Percentiles rank a stretch among this genome's conserved stretches.
phyloP scores from a whole-genome alignment of 2,329 filamentous ascomycete species.

The Xylariaceae sp. region DNA sequence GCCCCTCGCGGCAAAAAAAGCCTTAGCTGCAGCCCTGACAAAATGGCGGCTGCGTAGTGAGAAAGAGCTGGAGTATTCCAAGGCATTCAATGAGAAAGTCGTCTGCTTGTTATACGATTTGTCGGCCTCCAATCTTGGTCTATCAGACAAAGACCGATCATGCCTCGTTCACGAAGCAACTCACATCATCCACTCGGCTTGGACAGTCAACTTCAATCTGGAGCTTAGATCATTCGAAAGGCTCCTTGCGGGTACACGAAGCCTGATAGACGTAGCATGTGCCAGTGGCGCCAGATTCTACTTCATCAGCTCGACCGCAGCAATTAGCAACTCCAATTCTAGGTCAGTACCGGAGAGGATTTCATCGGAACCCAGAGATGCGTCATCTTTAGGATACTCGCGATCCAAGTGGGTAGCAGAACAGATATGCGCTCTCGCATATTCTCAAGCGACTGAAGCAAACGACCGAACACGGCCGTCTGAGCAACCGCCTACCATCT shows the following conservation, averaged over 20 bases:
- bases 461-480: not conserved
- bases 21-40: constrained; percentile 41
- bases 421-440: constrained; percentile 42
- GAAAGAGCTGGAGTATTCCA: constrained; percentile 21
- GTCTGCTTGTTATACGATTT: constrained; percentile 45
- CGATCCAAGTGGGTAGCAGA: constrained; percentile 56
- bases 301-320: constrained; percentile 29
- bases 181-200: constrained; percentile 57
- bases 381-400: constrained; percentile 49
- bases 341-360: constrained; percentile 38
- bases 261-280: constrained; percentile 43
- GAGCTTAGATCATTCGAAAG: constrained; percentile 50
- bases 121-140: constrained; percentile 43
- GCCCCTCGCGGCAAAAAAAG: constrained; percentile 36
- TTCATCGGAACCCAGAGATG: constrained; percentile 37
- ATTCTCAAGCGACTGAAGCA: constrained; percentile 13
- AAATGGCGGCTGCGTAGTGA: constrained; percentile 24
- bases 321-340: constrained; percentile 11
- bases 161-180: constrained; percentile 40
- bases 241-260: constrained; percentile 45
- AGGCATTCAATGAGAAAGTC: constrained; percentile 34
- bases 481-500: constrained; percentile 27
- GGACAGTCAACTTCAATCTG: constrained; percentile 60
- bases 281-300: constrained; percentile 18
- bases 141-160: constrained; percentile 38